Evolutionary conservation across 2,329 filamentous ascomycete genomes (phyloP), one percentile per base, ranked within the genome.

Genomic region (Periconia digitata): DNA sequence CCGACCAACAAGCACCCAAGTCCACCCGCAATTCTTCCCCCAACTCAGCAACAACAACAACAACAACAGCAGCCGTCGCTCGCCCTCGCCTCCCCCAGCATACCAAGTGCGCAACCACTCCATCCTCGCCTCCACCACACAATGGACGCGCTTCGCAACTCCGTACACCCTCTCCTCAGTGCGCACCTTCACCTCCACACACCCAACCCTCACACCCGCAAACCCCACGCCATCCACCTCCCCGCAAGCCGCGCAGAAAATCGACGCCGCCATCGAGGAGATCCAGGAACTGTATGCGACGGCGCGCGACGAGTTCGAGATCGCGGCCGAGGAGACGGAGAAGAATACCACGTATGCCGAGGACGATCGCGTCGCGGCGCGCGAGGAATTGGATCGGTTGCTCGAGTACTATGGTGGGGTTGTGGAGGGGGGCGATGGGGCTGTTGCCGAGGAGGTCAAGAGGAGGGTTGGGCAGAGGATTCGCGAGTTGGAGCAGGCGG

Each of bases 301-400:
- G 0, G 70, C 70, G 20, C 64, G 59, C 32, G 70, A 72, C 55
- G 70, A 73, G 63, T 79, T 79, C 56, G 76, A 80, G 47, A 79
- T 79, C 24, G 77, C 77, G 23, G 69, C 72, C 46, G 78, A 80
- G 51, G 77, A 79, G 58, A 79, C 76, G 16, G 72, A 76, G 53
- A 80, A 79, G 66, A 76, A 77, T 48, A 79, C 78, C 10, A 75
- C 80, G 24, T 83, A 83, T 63, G 80, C 80, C 2, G 71, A 75
- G 16, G 79, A 79, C 21, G 79, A 83, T 51, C 69, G 80, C 4
- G 75, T 73, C 16, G 79, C 79, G 20, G 79, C 80, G 24, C 60
- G 76, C 10, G 78, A 80, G 59, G 80, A 80, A 54, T 56, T 83
- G 46, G 72, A 73, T 35, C 73, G 70, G 52, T 67, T 83, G 45